phyloP scores from a whole-genome alignment of 441 rosid genomes.

The Erysimum cheiri region DNA sequence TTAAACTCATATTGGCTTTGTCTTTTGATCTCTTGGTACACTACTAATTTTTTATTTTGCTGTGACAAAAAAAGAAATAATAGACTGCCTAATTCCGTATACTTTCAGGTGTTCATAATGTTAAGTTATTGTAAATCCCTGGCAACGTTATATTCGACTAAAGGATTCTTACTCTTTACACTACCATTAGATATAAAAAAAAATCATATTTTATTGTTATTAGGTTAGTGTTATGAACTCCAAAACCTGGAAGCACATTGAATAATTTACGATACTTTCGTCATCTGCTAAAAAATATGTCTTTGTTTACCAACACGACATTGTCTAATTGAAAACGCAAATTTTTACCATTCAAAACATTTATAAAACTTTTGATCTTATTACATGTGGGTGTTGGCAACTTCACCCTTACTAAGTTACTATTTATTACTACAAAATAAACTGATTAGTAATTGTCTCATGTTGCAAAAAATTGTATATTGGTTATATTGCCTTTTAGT shows the following conservation, averaged over 20 bases:
- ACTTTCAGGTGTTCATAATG: not conserved
- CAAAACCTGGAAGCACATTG: not conserved
- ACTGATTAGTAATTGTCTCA: not conserved
- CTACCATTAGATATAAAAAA: not conserved
- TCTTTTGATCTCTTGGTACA: slow-evolving; percentile 6
- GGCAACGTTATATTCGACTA: not conserved
- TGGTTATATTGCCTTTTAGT: not conserved
- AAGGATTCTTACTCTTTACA: not conserved
- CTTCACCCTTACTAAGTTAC: not conserved
- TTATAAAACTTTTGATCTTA: not conserved
- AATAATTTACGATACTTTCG: not conserved
- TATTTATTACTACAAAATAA: not conserved
- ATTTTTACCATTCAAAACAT: not conserved
- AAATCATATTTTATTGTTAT: not conserved
- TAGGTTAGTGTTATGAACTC: not conserved
- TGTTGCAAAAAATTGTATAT: not conserved
- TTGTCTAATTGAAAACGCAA: not conserved
- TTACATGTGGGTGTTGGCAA: not conserved
- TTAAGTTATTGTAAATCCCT: not conserved
- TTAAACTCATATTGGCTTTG: not conserved
- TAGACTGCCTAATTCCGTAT: not conserved
- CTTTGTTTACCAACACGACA: not conserved
- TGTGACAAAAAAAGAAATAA: not conserved
- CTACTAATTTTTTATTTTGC: not conserved
- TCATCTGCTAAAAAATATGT: not conserved